Base-by-base conservation (phyloP, 2,329 filamentous ascomycete genomes). In the Pseudogymnoascus sp. region DNA sequence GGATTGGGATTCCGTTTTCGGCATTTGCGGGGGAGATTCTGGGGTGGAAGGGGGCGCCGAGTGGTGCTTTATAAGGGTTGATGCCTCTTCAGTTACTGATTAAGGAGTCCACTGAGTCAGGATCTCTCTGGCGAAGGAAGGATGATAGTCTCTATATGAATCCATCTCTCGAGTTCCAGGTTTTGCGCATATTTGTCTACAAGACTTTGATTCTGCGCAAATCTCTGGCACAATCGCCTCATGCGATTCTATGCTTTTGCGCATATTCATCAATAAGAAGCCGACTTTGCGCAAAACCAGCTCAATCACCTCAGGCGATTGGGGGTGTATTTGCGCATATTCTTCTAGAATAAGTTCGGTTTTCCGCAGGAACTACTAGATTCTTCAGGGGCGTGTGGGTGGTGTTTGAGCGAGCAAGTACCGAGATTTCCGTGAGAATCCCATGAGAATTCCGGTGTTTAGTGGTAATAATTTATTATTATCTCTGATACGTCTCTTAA, bases 1-100 rank as follows among this genome's bases (percentile, higher is more conserved):
- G 71, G 66, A 80, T 81, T 62, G 78, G 79, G 1, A 64, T 79
- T 5, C 70, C 73, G 5, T 8, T 23, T 11, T 51, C 67, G 21
- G 12, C 18, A 11, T 47, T 47, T 47, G 18, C 42, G 21, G 21
- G 42, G 11, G 42, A 47, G 11, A 14, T 47, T 47, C 7, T 47
- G 21, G 42, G 42, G 21, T 23, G 42, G 42, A 47, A 26, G 42
- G 42, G 42, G 21, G 18, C 21, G 21, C 42, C 42, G 11, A 47
- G 12, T 47, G 42, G 42, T 26, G 42, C 11, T 2, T 45, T 47
- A 8, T 26, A 47, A 11, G 5, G 18, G 8, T 5, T 6, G 37
- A 39, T 39, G 37, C n/a, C 36, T 21, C 23, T 42, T 40, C 2
- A 42, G 21, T 40, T 40, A 6, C 5, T 37, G 14, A 6, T 37